These are phyloP conservation scores for Coniferiporia sulphurascens DNA, from an alignment of 1,284 basidiomycete genomes.

Conservation along the genomic window DNA sequence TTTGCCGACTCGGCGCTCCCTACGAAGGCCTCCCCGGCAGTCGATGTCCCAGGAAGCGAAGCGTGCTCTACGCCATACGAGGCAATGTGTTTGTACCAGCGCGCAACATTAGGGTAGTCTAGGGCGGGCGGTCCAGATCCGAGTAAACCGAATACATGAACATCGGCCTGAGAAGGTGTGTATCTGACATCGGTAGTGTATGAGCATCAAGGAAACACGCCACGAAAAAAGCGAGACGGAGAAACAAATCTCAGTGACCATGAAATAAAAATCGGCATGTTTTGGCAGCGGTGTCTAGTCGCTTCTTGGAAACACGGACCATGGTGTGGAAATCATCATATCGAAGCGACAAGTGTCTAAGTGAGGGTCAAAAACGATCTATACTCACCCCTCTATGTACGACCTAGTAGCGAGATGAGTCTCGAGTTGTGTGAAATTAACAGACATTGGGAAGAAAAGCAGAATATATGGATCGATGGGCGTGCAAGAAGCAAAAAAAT, in stretches of 20 bases:
- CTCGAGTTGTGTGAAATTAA: constrained; percentile 75
- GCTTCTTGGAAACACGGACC: constrained; percentile 99
- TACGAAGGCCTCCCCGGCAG: constrained; percentile 72
- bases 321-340: constrained; percentile 83
- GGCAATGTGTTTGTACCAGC: constrained; percentile 95
- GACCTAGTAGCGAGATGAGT: constrained; percentile 80
- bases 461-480: constrained; percentile 18
- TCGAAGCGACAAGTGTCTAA: constrained; percentile 26
- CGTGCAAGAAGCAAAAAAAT: not conserved
- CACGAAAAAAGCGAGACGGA: constrained; percentile 19
- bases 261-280: constrained; percentile 74
- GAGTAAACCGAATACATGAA: constrained; percentile 85
- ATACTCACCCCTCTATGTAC: constrained; percentile 88
- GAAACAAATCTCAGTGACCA: constrained; percentile 71
- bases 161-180: constrained; percentile 95
- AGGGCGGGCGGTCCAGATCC: constrained; percentile 59
- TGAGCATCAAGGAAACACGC: constrained; percentile 12
- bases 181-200: constrained; percentile 51
- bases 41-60: constrained; percentile 80
- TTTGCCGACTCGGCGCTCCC: constrained; percentile 40
- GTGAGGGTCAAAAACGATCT: constrained; percentile 16
- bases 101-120: constrained; percentile 72
- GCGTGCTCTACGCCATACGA: constrained; percentile 80
- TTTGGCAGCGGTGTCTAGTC: constrained; percentile 92
- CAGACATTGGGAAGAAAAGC: constrained; percentile 51